Conservation (phyloP, 352 stramenopile species). For the Phytophthora tubulina region DNA sequence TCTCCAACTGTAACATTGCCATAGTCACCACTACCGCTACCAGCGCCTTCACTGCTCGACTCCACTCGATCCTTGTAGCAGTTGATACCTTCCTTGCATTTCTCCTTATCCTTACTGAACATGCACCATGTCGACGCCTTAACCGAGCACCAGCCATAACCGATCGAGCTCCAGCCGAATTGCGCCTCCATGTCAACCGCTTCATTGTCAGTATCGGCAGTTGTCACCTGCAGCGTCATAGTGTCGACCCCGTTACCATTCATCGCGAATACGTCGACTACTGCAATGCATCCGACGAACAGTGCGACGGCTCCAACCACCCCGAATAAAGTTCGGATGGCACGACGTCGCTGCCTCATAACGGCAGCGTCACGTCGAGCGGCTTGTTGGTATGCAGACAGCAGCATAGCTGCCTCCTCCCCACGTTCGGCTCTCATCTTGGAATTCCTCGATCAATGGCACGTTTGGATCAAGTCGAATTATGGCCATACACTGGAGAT, state of each 20-base stretch:
- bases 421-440: constrained; percentile 24
- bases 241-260: constrained; percentile 12
- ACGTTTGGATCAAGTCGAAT: constrained; percentile 13
- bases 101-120: constrained; percentile 39
- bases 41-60: background rate
- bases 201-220: constrained; percentile 10
- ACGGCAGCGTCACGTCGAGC: constrained; percentile 16
- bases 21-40: constrained; percentile 18
- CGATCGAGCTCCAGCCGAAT: constrained; percentile 38
- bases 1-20: constrained; percentile 27
- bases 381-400: constrained; percentile 31
- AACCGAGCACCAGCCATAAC: constrained; percentile 35
- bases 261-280: constrained; percentile 25
- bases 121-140: constrained; percentile 37
- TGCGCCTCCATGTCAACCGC: constrained; percentile 27
- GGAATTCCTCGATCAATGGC: background rate
- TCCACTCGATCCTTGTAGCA: constrained; percentile 26
- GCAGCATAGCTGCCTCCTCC: constrained; percentile 36
- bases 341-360: constrained; percentile 25
- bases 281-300: constrained; percentile 32
- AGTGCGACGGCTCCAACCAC: constrained; percentile 18
- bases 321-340: constrained; percentile 24
- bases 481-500: constrained; percentile 3
- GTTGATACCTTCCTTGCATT: constrained; percentile 27
- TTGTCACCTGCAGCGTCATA: constrained; percentile 22